Base-by-base conservation (phyloP, 2,329 filamentous ascomycete genomes). In the Sclerotiophoma versabilis region DNA sequence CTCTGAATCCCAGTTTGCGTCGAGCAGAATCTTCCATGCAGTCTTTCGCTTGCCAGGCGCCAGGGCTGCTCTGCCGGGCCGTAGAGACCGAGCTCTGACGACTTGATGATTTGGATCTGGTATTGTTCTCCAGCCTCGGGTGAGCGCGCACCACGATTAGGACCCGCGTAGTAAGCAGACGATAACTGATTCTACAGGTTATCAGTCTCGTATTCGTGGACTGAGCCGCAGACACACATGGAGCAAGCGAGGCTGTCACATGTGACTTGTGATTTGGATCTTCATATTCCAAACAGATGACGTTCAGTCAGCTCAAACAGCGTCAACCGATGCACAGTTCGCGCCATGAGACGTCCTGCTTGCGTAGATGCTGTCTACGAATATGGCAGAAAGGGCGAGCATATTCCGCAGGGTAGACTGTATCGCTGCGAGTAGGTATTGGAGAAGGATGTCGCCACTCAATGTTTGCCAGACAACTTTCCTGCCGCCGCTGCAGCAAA, bases 141-240 rank as follows among this genome's bases (percentile, higher is more conserved):
- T 19, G 11, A 11, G 39, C 11, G 49, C 25, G 41, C 32, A 39
- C 29, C 41, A 27, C 41, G 41, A 39, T 50, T 57, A 54, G 51
- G 56, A 44, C 37, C 30, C 12, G 55, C 38, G 39, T 27, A 51
- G 54, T 59, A 58, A 60, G 58, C 60, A 54, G 45, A 54, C 52
- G 56, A 60, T 51, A 55, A 62, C 62, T 65, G 58, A 60, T 43
- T 60, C 52, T 49, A 54, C 34, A 36, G 20, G 32, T 32, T 47
- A 49, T 54, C 42, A 41, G 27, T n/a, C 47, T 59, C 57, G 60
- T 63, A 57, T 62, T 26, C 39, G 32, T 41, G 32, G 30, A 37
- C 39, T 45, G 47, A 49, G 33, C 38, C 51, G 49, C 51, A 45
- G 47, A 53, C 45, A 12, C 49, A 45, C 49, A 52, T 42, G 46